Percentiles rank a stretch among this genome's conserved stretches.
phyloP scores from a whole-genome alignment of 2,329 filamentous ascomycete genomes.

The Pyrenophora graminea region DNA sequence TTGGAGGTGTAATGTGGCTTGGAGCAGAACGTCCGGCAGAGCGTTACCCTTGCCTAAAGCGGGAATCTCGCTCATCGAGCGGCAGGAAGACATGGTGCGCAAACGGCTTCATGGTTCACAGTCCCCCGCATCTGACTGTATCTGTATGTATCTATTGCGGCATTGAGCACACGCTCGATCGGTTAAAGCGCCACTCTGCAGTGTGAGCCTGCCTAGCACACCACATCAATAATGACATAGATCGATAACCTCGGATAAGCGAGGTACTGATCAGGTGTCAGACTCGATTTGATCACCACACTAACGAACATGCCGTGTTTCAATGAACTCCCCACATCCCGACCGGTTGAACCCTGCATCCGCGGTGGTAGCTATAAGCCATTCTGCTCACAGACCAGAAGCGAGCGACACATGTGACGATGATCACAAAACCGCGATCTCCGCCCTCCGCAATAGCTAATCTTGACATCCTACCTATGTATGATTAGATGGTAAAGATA shows the following conservation, averaged over 20 bases:
- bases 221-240: neutral
- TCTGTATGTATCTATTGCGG: neutral
- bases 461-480: neutral
- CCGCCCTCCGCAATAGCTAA: neutral
- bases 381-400: neutral
- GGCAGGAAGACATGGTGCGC: neutral
- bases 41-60: no score
- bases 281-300: neutral
- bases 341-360: conserved; percentile 4
- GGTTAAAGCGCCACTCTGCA: conserved; percentile 8
- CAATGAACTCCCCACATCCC: conserved; percentile 2
- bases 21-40: no score
- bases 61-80: neutral
- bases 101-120: neutral
- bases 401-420: neutral
- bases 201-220: conserved; percentile 1
- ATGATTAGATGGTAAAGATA: conserved; percentile 3
- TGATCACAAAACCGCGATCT: conserved; percentile 1
- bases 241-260: conserved; percentile 3
- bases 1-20: no score
- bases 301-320: neutral
- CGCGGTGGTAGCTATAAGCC: conserved; percentile 4
- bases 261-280: neutral
- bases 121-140: neutral
- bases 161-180: neutral